Evolutionary conservation across 345 rosid species (phyloP), one percentile per base, ranked within the genome.

Genomic region (Carallia brachiata): DNA sequence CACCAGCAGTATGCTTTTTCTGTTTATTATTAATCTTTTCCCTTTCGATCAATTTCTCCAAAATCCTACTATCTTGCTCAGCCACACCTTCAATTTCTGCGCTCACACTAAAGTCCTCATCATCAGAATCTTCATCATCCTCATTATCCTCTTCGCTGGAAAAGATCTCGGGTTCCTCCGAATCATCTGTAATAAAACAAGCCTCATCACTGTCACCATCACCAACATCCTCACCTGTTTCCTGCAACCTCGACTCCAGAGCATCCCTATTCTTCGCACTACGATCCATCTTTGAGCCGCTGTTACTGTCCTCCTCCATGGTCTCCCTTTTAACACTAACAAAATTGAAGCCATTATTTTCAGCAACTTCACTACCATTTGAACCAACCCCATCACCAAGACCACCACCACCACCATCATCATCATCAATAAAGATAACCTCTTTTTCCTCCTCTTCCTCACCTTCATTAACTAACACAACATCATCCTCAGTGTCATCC

Each of bases 81-180:
- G 18, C 71, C 6, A 48, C 36, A 18, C 52, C 67, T 17, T 61
- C 62, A 6, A 27, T 44, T 59, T 32, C 44, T 32, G 12, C 59
- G 66, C 2, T 48, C 23, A 1, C 40, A 61, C 65, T 19, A 69
- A 5, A 6, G 28, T 75, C 70, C 36, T 48, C 65, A 76, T 75
- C 77, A 57, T 44, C 68, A 1, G 52, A 23, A 63, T 62, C 82
- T 34, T 60, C 70, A 30, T 47, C 28, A 55, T 73, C 77, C 32
- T 9, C 32, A 56, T 7, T 16, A 7, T 19, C 60, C 4, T 75
- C 77, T 3, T 69, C 74, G 34, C 66, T 70, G 12, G 56, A 62
- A 4, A 50, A 27, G 0, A 13, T 62, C 52, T 10, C 23, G 50
- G 3, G 28, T 6, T 40, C 69, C 40, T 63, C 64, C 19, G 50